Evolutionary conservation across 176 grass and related monocot genomes (phyloP), one percentile per base, ranked within the genome.

Genomic region (Aegilops longissima): DNA sequence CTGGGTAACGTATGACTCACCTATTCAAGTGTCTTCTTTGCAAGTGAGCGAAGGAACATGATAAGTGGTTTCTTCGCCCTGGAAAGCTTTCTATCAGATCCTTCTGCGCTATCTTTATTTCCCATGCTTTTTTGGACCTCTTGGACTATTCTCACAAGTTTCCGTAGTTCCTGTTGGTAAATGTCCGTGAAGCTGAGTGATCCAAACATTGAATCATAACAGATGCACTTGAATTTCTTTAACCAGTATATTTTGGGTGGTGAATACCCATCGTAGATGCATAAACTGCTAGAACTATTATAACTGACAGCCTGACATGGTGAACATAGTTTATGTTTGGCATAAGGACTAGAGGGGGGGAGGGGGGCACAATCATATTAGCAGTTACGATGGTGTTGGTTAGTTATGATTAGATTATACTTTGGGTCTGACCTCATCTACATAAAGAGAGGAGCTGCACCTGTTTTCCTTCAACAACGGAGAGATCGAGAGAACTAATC

Each of bases 71-170:
- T 93, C 88, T 92, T 98, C 79, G 73, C 96, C 79, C 11, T 81
- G 24, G 40, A 84, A 87, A 95, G 74, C 65, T 86, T 84, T 34
- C 9, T 72, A 31, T 90, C 77, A 68, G 76, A 69, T 82, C 72
- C 80, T 74, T 78, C 78, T 30, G 23, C 76, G 23, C 63, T 77
- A 80, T 70, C 73, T 75, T 86, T 82, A 77, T 67, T 81, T 74
- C 33, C 62, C 21, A 33, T 64, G 76, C 79, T 89, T 89, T 89
- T 92, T 90, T 93, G 72, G 30, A 84, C 61, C 81, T 76, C 85
- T 21, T 98, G 96, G 20, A 90, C 88, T 80, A 88, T 92, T 76
- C 85, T 86, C 66, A 95, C 93, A 44, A 98, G 96, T 77, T 92
- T 92, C 30, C 92, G 72, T 69, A 98, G 58, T 86, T 98, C 93